Conservation (phyloP, 257 asterid genomes). For the Nyctanthes arbortristis region DNA sequence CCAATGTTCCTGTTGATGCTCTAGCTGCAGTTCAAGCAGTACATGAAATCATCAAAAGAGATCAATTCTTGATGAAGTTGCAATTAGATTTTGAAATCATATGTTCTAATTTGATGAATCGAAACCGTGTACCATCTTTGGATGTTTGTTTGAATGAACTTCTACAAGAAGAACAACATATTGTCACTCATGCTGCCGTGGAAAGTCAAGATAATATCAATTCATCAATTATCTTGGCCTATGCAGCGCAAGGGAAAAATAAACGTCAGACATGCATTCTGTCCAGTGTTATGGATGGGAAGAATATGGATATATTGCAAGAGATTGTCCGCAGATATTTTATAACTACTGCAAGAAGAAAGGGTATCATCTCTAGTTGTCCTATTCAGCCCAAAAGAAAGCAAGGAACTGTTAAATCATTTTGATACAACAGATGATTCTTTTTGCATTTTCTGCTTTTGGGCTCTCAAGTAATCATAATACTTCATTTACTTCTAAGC, state of each 20-base stretch:
- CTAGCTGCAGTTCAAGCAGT: not conserved
- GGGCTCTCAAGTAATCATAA: too few species aligned
- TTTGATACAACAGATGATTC: too few species aligned
- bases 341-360: not conserved
- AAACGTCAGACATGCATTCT: not conserved
- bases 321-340: not conserved
- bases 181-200: not conserved
- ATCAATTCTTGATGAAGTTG: too few species aligned
- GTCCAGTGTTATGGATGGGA: conserved; percentile 7
- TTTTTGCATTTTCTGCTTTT: too few species aligned
- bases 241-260: not conserved
- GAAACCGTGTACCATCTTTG: not conserved
- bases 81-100: not conserved
- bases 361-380: not conserved
- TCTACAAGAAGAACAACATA: not conserved
- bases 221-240: not conserved
- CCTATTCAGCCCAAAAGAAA: too few species aligned
- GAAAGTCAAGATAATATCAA: not conserved
- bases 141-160: not conserved
- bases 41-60: not conserved
- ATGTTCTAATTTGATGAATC: not conserved
- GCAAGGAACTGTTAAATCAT: too few species aligned
- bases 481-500: too few species aligned
- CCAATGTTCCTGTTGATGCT: not conserved
- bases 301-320: not conserved